Evolutionary conservation across 2,329 filamentous ascomycete genomes (phyloP).

Genomic region (Stachybotrys chartarum): DNA sequence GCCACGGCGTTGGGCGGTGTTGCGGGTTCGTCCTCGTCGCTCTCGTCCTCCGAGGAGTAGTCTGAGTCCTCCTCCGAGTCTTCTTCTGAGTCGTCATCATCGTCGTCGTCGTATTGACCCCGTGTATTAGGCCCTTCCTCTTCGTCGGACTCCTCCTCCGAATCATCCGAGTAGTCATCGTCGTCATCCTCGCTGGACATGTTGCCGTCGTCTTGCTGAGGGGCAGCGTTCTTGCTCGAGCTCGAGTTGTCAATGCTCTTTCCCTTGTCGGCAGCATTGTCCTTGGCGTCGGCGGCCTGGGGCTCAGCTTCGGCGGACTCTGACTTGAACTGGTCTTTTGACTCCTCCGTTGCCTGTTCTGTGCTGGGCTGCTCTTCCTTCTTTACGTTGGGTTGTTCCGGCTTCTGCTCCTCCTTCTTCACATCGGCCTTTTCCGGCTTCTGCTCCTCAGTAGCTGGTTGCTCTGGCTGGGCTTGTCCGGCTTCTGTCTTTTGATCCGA

Average conservation of each 20-base stretch:
- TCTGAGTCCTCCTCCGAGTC: conserved; percentile 14
- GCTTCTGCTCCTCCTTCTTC: background rate
- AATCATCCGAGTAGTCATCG: conserved; percentile 11
- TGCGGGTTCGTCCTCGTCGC: conserved; percentile 10
- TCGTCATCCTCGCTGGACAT: conserved; percentile 5
- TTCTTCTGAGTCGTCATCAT: conserved; percentile 7
- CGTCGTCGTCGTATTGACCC: conserved; percentile 4
- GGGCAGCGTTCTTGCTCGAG: conserved; percentile 2
- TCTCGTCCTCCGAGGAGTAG: conserved; percentile 11
- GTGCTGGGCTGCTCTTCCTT: background rate
- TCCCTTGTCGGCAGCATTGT: background rate
- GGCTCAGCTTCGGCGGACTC: conserved; percentile 1
- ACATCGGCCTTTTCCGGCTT: background rate
- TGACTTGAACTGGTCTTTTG: conserved; percentile 1
- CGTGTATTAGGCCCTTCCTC: background rate
- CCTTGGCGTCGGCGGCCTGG: background rate
- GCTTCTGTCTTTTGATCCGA: background rate
- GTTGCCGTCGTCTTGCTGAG: conserved; percentile 8
- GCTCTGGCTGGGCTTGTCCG: background rate
- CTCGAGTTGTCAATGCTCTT: background rate
- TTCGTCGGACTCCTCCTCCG: conserved; percentile 8
- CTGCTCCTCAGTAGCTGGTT: background rate
- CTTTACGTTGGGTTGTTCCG: background rate
- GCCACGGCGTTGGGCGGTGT: conserved; percentile 9
- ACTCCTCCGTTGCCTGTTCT: background rate